Base-by-base conservation (phyloP, 2,329 filamentous ascomycete genomes). In the Didymella arachidicola region DNA sequence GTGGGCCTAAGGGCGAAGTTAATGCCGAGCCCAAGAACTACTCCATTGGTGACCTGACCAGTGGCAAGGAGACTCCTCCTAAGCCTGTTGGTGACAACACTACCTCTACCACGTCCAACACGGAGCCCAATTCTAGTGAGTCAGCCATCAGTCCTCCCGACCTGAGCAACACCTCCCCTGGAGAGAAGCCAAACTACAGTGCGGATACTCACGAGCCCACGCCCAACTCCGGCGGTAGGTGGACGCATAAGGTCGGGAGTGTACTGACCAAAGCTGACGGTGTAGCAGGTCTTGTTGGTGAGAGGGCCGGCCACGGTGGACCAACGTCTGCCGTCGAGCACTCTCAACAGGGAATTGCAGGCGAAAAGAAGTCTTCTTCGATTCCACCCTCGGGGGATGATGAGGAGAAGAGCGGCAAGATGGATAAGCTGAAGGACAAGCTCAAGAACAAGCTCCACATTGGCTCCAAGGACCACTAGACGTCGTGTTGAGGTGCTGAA, bases 381-480 rank as follows among this genome's bases (percentile, higher is more conserved):
- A 47, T 62, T 16, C 62, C 56, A 6, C 61, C 64, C 7, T 47
- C 62, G 18, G 57, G 57, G 36, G 63, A 49, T 18, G 68, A 50
- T 51, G 70, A 61, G 30, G 68, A 66, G 50, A 66, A 78, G 54
- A 71, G 68, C 38, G 48, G 63, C 53, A 86, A 86, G 53, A 56
- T 56, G 53, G 45, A 56, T 19, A 49, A 56, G 39, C 45, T 56
- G 22, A 56, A 82, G 60, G 82, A 87, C 57, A 89, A 88, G 79
- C 84, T 91, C 76, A 91, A 90, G 83, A 83, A 84, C 55, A 90
- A 90, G 80, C 77, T 90, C 59, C 87, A 89, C 76, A 79, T 79
- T 59, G 73, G 75, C 22, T 62, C 66, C 62, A 76, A 74, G 68
- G 68, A 74, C 56, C 70, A 69, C 60, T 72, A 71, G 46, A 49